A percentile compares a stretch with the other conserved stretches of the same genome.
Evolutionary conservation across 2,329 filamentous ascomycete species (phyloP).

Genomic region (Penicillium sclerotiorum): DNA sequence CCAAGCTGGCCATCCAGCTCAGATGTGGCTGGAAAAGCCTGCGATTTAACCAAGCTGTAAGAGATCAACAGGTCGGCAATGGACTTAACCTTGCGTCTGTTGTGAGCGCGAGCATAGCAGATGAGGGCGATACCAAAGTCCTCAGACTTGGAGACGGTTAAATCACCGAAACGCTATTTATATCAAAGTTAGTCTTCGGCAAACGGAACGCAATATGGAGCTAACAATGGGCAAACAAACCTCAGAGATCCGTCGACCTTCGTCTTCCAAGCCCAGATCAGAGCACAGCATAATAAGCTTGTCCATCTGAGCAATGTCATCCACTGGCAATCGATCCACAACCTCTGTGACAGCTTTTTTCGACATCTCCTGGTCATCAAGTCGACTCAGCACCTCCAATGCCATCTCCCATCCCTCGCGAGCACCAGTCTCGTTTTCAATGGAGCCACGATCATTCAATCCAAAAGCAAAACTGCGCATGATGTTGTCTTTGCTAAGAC

Average conservation of each 20-base stretch:
- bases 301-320: conserved; percentile 73
- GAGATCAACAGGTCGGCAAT: conserved; percentile 86
- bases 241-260: conserved; percentile 80
- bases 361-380: conserved; percentile 72
- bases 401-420: conserved; percentile 88
- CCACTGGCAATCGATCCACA: conserved; percentile 71
- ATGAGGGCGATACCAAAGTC: conserved; percentile 84
- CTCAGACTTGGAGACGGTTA: conserved; percentile 70
- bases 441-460: conserved; percentile 47
- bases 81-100: conserved; percentile 75
- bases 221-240: no score
- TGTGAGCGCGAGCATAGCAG: conserved; percentile 87
- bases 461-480: conserved; percentile 74
- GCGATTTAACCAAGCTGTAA: conserved; percentile 82
- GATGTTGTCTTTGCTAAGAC: conserved; percentile 76
- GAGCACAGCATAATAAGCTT: conserved; percentile 78
- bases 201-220: background rate
- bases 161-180: conserved; percentile 76
- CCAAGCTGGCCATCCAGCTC: conserved; percentile 75
- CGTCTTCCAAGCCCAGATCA: conserved; percentile 74
- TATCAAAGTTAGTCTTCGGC: conserved; percentile 18
- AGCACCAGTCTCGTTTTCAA: conserved; percentile 39
- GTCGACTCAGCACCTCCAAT: conserved; percentile 76
- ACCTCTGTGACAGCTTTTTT: conserved; percentile 74
- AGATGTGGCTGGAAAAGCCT: conserved; percentile 70